These are phyloP conservation scores for Boletus rex-veris DNA, from an alignment of 768 basidiomycete species.

Conservation along the genomic window DNA sequence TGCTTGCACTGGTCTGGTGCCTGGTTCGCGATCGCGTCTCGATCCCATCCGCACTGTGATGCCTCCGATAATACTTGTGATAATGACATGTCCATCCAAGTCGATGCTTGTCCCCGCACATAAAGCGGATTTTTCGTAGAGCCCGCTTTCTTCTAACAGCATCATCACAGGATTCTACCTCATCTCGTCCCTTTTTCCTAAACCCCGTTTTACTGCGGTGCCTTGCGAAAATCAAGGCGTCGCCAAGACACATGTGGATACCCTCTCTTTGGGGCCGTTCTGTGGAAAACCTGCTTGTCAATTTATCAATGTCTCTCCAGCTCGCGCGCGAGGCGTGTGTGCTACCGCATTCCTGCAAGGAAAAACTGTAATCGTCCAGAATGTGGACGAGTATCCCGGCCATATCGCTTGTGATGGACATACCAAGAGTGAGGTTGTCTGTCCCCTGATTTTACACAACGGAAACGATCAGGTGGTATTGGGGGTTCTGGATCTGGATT, in stretches of 20 bases:
- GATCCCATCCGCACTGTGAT: not conserved
- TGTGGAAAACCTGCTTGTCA: slow-evolving; percentile 92
- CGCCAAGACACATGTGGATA: slow-evolving; percentile 6
- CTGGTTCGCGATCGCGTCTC: not conserved
- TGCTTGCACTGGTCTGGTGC: not conserved
- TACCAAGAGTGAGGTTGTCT: slow-evolving; percentile 87
- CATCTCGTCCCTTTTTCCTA: slow-evolving; percentile 58
- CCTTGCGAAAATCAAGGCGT: slow-evolving; percentile 13
- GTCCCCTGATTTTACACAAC: slow-evolving; percentile 55
- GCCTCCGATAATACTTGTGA: too few species aligned
- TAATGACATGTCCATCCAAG: too few species aligned
- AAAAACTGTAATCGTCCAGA: slow-evolving; percentile 61
- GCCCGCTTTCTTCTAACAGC: slow-evolving; percentile 18
- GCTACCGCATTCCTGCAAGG: slow-evolving; percentile 66
- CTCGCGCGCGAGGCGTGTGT: slow-evolving; percentile 73
- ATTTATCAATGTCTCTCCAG: slow-evolving; percentile 59
- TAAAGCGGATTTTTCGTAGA: not conserved
- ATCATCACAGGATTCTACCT: slow-evolving; percentile 78
- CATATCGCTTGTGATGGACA: slow-evolving; percentile 94
- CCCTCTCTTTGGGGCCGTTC: slow-evolving; percentile 76
- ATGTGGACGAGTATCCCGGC: slow-evolving; percentile 81
- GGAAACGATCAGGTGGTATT: slow-evolving; percentile 35
- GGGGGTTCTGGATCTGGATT: slow-evolving; percentile 85
- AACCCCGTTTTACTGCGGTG: slow-evolving; percentile 29
- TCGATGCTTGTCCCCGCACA: too few species aligned